These are phyloP conservation scores for Pneumocystis murina DNA, from an alignment of 1,139 yeast genomes.

Conservation along the genomic window DNA sequence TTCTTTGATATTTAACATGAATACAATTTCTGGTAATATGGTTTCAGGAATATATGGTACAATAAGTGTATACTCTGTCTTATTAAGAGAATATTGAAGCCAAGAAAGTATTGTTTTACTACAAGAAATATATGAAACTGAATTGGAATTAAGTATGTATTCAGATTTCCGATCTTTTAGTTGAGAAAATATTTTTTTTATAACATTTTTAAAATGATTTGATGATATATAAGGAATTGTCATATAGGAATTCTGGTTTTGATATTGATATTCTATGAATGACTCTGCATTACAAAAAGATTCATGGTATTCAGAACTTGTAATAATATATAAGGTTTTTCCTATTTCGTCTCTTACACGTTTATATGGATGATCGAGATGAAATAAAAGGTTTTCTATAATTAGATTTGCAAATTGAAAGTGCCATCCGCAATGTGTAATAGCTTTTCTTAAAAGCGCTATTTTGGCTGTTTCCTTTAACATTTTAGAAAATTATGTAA, in stretches of 20 bases:
- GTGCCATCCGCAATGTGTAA: constrained; percentile 46
- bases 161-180: constrained; percentile 32
- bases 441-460: constrained; percentile 39
- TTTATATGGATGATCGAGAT: constrained; percentile 25
- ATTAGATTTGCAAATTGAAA: constrained; percentile 27
- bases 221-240: constrained; percentile 16
- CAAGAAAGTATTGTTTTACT: constrained; percentile 17
- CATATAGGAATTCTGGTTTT: constrained; percentile 24
- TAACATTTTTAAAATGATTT: constrained; percentile 18
- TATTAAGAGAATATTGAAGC: constrained; percentile 15
- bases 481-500: background rate
- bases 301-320: constrained; percentile 40
- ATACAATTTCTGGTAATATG: constrained; percentile 58
- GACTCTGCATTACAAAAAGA: constrained; percentile 32
- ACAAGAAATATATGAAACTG: constrained; percentile 14
- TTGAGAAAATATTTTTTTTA: constrained; percentile 29
- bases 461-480: constrained; percentile 44
- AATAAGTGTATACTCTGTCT: constrained; percentile 9
- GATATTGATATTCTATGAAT: constrained; percentile 27
- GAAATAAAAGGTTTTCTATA: constrained; percentile 34
- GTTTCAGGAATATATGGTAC: constrained; percentile 26
- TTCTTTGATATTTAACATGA: constrained; percentile 57
- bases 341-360: constrained; percentile 59
- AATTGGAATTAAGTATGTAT: constrained; percentile 12
- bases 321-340: constrained; percentile 41